Base-by-base conservation (phyloP, 768 basidiomycete genomes). In the Leccinum boreale region DNA sequence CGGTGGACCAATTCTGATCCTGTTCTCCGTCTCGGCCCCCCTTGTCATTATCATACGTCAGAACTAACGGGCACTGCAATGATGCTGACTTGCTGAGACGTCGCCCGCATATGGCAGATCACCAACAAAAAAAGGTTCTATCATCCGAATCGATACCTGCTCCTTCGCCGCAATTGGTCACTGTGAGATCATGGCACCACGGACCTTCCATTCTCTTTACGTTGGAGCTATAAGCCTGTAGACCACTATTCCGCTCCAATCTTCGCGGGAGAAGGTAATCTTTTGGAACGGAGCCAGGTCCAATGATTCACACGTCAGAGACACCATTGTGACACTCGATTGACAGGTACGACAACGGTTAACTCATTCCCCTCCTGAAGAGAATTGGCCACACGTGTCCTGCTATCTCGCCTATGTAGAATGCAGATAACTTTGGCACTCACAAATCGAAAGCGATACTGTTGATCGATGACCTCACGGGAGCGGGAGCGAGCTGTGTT, bases 181-280 rank as follows among this genome's bases (percentile, higher is more conserved):
- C 28, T 28, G n/a, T 19, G 14, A 35, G 14, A 35, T 33, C 31
- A 31, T 51, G 14, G 5, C 42, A 44, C 15, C 19, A 28, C 28
- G 33, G 21, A 51, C 19, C 50, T 29, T 50, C 49, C 49, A 50
- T 50, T 29, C 19, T 31, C 14, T 26, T 51, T 51, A 51, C 50
- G 50, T 51, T 51, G 31, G 0, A 35, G 19, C 21, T 33, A 8
- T 4, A 50, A 6, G 19, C 19, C 48, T 26, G 21, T 52, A 29
- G 19, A 56, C 52, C 52, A 58, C 39, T 52, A 61, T 17, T 42
- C 26, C 24, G 17, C 21, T n/a, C 24, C 33, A 57, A 70, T 61
- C 60, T 59, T 68, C 66, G 66, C 67, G 67, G 67, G 68, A 68
- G 68, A 68, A 70, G 66, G 33, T 5, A 17, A 50, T 12, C 5